These are phyloP conservation scores for Parasitella parasitica DNA, from an alignment of 371 early-diverging fungal genomes.

Conservation along the genomic window DNA sequence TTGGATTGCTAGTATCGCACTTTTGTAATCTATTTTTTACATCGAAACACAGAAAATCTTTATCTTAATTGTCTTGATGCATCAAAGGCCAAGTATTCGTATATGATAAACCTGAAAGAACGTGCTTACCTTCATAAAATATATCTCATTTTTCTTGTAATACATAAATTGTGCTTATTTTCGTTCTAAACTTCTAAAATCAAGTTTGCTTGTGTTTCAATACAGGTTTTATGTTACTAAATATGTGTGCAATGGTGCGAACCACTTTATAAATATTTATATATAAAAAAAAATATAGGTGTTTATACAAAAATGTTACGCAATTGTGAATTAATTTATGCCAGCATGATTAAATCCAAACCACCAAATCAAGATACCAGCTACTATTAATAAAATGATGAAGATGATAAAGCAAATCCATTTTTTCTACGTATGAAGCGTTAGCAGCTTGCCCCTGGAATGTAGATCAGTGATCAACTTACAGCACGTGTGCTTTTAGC, in stretches of 20 bases:
- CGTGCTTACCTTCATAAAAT: neutral
- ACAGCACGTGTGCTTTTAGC: slow-evolving; percentile 74
- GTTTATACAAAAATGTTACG: neutral
- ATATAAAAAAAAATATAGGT: neutral
- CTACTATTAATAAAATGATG: slow-evolving; percentile 45
- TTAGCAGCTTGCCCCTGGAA: neutral
- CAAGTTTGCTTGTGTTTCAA: neutral
- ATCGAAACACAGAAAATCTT: neutral
- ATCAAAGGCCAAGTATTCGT: neutral
- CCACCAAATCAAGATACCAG: slow-evolving; percentile 51
- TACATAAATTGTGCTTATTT: neutral
- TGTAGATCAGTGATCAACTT: slow-evolving; percentile 6
- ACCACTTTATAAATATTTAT: neutral
- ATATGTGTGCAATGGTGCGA: neutral
- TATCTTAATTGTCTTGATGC: neutral
- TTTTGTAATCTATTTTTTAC: too few relatives aligned
- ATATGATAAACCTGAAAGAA: neutral
- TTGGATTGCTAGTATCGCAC: too few relatives aligned
- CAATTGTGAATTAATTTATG: neutral
- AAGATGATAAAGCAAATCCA: slow-evolving; percentile 58
- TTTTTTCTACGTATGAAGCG: slow-evolving; percentile 47
- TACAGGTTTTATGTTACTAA: neutral
- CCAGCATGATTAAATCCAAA: slow-evolving; percentile 38
- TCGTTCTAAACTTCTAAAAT: neutral
- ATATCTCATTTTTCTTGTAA: neutral